A percentile compares a stretch with the other conserved stretches of the same genome.
Conservation (phyloP, 2,329 filamentous ascomycete genomes). For the Paradendryphiella salina region DNA sequence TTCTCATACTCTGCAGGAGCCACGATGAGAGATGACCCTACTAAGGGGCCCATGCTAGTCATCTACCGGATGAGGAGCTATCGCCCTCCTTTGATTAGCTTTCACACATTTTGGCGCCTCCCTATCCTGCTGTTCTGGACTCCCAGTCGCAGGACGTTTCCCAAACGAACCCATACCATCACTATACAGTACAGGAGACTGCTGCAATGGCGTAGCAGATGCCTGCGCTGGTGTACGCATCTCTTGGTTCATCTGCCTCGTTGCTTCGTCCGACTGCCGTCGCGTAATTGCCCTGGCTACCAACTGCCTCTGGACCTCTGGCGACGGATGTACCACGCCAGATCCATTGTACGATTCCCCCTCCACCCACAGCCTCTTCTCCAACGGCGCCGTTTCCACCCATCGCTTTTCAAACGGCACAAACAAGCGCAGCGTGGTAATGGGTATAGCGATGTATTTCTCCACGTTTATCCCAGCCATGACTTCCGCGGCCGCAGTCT, state of each 20-base stretch:
- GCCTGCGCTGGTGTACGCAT: too few relatives aligned
- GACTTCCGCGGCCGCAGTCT: constrained; percentile 2
- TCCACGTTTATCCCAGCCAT: constrained; percentile 1
- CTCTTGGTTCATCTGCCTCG: neutral
- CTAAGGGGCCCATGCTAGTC: too few relatives aligned
- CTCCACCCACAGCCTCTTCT: neutral
- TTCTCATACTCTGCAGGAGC: too few relatives aligned
- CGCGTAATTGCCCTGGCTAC: neutral
- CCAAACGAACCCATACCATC: too few relatives aligned
- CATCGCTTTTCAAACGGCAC: neutral
- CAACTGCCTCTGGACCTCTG: neutral
- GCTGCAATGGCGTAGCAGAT: too few relatives aligned
- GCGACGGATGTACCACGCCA: neutral
- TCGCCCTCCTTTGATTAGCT: too few relatives aligned
- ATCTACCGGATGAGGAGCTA: too few relatives aligned
- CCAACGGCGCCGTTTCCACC: neutral
- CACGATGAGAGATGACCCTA: too few relatives aligned
- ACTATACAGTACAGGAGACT: too few relatives aligned
- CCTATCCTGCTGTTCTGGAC: too few relatives aligned
- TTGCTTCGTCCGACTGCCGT: neutral
- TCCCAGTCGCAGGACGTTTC: too few relatives aligned
- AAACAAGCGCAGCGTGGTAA: neutral
- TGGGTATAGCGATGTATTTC: neutral
- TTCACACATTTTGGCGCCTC: too few relatives aligned
- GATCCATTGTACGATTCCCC: neutral